Percentiles rank a stretch among this genome's conserved stretches.
phyloP scores from a whole-genome alignment of 345 rosid species.

The Linum usitatissimum region DNA sequence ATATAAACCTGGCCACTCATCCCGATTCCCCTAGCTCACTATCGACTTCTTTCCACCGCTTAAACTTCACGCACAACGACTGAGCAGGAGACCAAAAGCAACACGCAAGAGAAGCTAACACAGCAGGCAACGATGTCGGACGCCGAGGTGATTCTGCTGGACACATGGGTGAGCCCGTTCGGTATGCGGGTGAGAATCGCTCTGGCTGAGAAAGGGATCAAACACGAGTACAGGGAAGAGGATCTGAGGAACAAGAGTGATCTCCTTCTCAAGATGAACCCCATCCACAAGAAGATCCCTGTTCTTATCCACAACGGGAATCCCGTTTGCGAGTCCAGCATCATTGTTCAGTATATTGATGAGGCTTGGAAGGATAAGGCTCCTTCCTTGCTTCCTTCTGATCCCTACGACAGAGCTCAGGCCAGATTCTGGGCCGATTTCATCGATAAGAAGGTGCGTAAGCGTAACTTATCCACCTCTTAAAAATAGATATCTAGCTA shows the following conservation, averaged over 20 bases:
- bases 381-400: slow-evolving; percentile 9
- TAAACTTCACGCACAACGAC: no score
- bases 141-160: not conserved
- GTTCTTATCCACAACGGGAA: slow-evolving; percentile 14
- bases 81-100: not conserved
- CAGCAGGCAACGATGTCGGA: not conserved
- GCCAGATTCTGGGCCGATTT: slow-evolving; percentile 18
- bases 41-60: no score
- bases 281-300: slow-evolving; percentile 7
- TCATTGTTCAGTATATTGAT: slow-evolving; percentile 11
- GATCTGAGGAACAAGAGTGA: slow-evolving; percentile 11
- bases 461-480: not conserved
- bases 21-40: no score
- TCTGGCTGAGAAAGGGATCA: slow-evolving; percentile 10
- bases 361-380: slow-evolving; percentile 8
- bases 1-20: no score
- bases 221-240: slow-evolving; percentile 9
- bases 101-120: not conserved
- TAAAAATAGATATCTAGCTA: not conserved
- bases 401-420: slow-evolving; percentile 10
- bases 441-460: slow-evolving; percentile 5
- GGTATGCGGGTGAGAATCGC: slow-evolving; percentile 12
- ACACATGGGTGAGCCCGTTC: slow-evolving; percentile 3
- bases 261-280: slow-evolving; percentile 8
- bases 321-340: slow-evolving; percentile 13